Evolutionary conservation across 768 basidiomycete genomes (phyloP), one percentile per base, ranked within the genome.

Genomic region (Tricholoma flavovirens): DNA sequence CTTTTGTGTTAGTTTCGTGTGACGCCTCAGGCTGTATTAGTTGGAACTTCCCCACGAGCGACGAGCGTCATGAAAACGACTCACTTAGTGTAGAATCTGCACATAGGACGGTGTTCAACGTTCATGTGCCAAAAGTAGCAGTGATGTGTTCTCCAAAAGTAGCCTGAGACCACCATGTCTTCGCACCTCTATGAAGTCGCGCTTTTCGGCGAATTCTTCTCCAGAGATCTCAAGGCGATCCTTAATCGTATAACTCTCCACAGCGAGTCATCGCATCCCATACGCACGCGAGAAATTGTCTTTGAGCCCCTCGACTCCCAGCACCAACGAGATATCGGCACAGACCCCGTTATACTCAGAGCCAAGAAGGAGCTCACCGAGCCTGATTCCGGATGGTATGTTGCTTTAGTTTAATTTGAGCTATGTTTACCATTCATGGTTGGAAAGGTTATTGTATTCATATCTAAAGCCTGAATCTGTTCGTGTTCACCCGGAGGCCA

Each of bases 391-490:
- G 80, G 83, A 60, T 91, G 89, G 89, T 88, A 53, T 58, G 76
- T 71, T 32, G 21, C 24, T 26, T 26, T n/a, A 4, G 42, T 40
- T 17, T 21, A 15, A n/a, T 54, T 21, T 14, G 15, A 19, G 21
- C 21, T 32, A 17, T 11, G 17, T 29, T 60, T 29, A 56, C 11
- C 17, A 22, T 53, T 12, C 14, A 21, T 40, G n/a, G 30, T 49
- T 40, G 21, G 17, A 35, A 59, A 91, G 88, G 90, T 75, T 84
- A 8, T 69, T 93, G 14, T 90, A 85, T 67, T 88, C 90, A 21
- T 89, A 87, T 66, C 73, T 90, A 55, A 90, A 90, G 66, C 90
- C 91, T 51, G 90, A 93, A 67, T 86, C 87, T n/a, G 83, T 83
- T 10, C 82, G 90, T 45, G 84, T 86, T 14, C 87, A 92, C 62